A percentile compares a stretch with the other conserved stretches of the same genome.
These are phyloP conservation scores for Berberis thunbergii DNA, from an alignment of 164 flowering plant genomes.

Conservation along the genomic window DNA sequence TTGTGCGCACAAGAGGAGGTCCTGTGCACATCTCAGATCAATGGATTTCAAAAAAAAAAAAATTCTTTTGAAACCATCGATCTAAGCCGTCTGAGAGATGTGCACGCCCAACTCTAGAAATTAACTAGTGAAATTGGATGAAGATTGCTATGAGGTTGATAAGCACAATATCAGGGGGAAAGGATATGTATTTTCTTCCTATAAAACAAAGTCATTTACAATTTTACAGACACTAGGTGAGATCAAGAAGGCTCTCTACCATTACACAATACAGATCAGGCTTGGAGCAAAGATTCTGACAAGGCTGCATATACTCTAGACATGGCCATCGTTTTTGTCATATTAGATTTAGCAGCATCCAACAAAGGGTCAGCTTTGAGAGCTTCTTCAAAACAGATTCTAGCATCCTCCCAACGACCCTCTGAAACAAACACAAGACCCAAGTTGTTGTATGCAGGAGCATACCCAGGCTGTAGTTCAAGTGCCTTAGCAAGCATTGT, in stretches of 20 bases:
- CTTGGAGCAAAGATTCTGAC: conserved; percentile 13
- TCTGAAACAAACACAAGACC: conserved; percentile 93
- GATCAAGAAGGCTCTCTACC: neutral
- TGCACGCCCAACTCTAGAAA: no score
- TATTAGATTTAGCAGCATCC: conserved; percentile 81
- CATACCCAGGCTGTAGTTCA: conserved; percentile 79
- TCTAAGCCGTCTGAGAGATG: no score
- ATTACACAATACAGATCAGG: neutral
- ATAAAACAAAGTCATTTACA: neutral
- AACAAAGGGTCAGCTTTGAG: conserved; percentile 64
- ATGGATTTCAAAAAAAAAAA: no score
- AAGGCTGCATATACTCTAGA: conserved; percentile 28
- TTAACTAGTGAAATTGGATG: no score
- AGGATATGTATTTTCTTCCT: neutral
- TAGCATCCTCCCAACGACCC: conserved; percentile 76
- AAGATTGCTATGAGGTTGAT: no score
- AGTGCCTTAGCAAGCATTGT: conserved; percentile 78
- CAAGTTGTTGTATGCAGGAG: conserved; percentile 91
- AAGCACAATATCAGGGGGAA: neutral
- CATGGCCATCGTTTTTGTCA: conserved; percentile 53
- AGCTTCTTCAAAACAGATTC: conserved; percentile 68
- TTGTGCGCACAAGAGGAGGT: no score
- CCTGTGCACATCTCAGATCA: no score
- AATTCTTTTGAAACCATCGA: no score
- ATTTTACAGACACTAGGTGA: neutral